Evolutionary conservation across 163 green algal genomes (phyloP).

Genomic region (Botryococcus braunii): DNA sequence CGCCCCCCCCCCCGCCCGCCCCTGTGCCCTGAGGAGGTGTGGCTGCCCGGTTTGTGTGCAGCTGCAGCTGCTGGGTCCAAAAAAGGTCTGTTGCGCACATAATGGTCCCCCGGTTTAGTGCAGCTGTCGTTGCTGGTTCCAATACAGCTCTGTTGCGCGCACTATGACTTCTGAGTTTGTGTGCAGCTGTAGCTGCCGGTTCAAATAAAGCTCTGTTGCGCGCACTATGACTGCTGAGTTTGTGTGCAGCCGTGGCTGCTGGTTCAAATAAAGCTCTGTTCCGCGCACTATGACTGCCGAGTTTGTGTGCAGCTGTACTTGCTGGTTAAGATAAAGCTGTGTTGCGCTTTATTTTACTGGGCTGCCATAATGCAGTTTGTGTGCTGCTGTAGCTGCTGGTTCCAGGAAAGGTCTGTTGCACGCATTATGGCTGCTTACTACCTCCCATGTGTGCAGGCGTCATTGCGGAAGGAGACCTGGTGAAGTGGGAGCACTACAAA

Average conservation of each 20-base stretch:
- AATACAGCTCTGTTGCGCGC: no score
- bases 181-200: neutral
- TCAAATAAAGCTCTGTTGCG: no score
- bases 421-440: conserved; percentile 1
- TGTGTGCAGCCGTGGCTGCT: no score
- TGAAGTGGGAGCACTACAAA: neutral
- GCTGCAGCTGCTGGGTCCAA: neutral
- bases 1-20: no score
- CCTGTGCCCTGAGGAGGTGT: neutral
- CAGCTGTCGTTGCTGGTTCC: no score
- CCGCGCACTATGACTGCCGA: neutral
- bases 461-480: neutral
- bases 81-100: no score
- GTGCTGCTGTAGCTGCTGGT: neutral
- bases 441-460: neutral
- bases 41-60: neutral
- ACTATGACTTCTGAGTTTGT: neutral
- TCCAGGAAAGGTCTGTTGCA: neutral
- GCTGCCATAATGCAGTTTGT: neutral
- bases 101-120: no score
- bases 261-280: no score
- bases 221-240: no score
- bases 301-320: neutral
- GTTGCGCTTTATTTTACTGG: neutral
- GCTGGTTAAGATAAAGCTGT: neutral